Evolutionary conservation across 73 alveolate species (phyloP), one percentile per base, ranked within the genome.

Genomic region (Blepharisma japonicum): DNA sequence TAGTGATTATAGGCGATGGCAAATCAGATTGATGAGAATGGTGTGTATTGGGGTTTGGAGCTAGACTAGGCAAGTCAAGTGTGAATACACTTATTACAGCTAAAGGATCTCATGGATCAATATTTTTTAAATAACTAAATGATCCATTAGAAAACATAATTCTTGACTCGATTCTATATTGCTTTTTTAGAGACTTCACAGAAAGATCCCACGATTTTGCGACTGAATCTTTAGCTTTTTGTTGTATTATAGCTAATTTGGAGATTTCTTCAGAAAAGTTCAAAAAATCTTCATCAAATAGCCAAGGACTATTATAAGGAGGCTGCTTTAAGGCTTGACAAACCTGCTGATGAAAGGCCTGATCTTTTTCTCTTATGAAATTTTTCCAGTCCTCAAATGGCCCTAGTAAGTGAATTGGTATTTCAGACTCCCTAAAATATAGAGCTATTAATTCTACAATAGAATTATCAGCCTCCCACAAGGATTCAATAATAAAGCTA

Each of bases 241-340:
- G 39, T 2, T 14, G 38, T 1, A 4, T 5, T 2, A 61, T 18
- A 14, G 38, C 3, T 8, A 61, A 8, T 25, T 61, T 14, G 0
- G 47, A 18, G 14, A 61, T 14, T 8, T 25, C 23, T 61, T 61
- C 74, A 20, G 74, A 14, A 25, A 61, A 61, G 5, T 61, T 61
- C 47, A 61, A 61, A 25, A 61, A 61, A 25, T 61, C 74, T 9
- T 8, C 11, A 61, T 61, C 74, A 39, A 61, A 61, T 18, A 61
- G 14, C 74, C 74, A 61, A 14, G 74, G 74, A 25, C 23, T 61
- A 18, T 14, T 9, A 61, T 61, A 61, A 14, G 74, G 47, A 20
- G 74, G 74, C 46, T 61, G 74, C 23, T 61, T 39, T 2, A 61
- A 25, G 14, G 74, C 42, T 32, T 32, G 42, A 32, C 42, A 32